Evolutionary conservation across 176 grass and related monocot genomes (phyloP), one percentile per base, ranked within the genome.

Genomic region (Ensete ventricosum): DNA sequence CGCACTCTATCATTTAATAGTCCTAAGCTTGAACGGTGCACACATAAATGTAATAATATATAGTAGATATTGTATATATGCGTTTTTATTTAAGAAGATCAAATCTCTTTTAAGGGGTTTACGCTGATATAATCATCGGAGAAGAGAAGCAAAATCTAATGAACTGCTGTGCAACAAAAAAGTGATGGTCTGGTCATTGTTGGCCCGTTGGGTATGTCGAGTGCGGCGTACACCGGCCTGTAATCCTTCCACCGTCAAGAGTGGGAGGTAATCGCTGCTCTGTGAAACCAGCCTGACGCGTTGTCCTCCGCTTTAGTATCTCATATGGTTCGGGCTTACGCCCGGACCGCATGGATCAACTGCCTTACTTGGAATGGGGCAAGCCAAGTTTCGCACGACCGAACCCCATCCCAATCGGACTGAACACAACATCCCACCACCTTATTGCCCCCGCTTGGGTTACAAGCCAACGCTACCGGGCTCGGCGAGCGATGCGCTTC

Each of bases 181-280:
- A 8, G 3, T 21, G 17, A 17, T 62, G 57, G 57, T 62, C 9
- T 62, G 3, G 19, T 62, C 1, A 2, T 17, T 1, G 17, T n/a
- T 62, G 1, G 6, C 57, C 9, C 4, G 1, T 0, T 1, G 20
- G 13, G 7, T 0, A 25, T 1, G 1, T 1, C 24, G 24, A 25
- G 24, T 1, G 2, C 3, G 29, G 17, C 25, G 13, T 74, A 69
- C 77, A 83, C 53, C 62, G 10, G 54, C 68, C 80, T 64, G 77
- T 83, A 53, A 75, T 86, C 78, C 64, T 83, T 67, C 83, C 83
- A 89, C 81, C 78, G 74, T 84, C 67, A 64, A 50, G 63, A 89
- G 84, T 81, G 78, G 74, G 71, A 67, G 71, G 77, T 89, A 17
- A 43, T 81, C 81, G 88, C 75, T 25, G 24, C 24, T 25, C 24